Percentiles rank a stretch among this genome's conserved stretches.
phyloP scores from a whole-genome alignment of 164 flowering plant genomes.

The Sextonia rubra region DNA sequence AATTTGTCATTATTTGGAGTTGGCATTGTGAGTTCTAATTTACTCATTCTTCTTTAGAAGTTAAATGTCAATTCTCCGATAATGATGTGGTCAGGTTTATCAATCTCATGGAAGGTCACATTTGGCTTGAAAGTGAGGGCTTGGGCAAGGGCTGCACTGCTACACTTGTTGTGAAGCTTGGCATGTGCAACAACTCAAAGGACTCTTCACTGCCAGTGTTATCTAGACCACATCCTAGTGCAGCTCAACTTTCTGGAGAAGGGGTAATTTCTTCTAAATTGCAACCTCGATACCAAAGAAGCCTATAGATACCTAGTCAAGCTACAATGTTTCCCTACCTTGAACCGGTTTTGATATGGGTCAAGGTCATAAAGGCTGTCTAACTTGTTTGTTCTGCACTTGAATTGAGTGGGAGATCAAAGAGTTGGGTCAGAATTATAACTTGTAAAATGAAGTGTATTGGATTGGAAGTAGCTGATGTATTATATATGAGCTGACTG shows the following conservation, averaged over 20 bases:
- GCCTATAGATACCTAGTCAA: background rate
- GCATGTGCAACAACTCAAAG: slow-evolving; percentile 16
- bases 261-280: background rate
- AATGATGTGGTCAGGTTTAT: slow-evolving; percentile 40
- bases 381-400: background rate
- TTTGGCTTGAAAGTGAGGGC: slow-evolving; percentile 75
- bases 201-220: background rate
- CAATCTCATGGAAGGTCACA: slow-evolving; percentile 66
- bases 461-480: background rate
- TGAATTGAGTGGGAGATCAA: background rate
- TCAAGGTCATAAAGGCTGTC: background rate
- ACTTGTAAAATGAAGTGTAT: background rate
- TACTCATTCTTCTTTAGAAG: background rate
- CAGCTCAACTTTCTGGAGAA: background rate
- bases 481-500: background rate
- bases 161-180: slow-evolving; percentile 42
- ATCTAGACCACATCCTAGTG: background rate
- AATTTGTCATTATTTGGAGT: background rate
- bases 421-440: background rate
- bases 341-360: slow-evolving; percentile 2
- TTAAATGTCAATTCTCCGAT: background rate
- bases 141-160: slow-evolving; percentile 45
- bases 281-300: background rate
- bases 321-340: background rate
- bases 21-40: background rate